A percentile compares a stretch with the other conserved stretches of the same genome.
These are phyloP conservation scores for Adansonia gregorii DNA, from an alignment of 441 rosid species.

Conservation along the genomic window DNA sequence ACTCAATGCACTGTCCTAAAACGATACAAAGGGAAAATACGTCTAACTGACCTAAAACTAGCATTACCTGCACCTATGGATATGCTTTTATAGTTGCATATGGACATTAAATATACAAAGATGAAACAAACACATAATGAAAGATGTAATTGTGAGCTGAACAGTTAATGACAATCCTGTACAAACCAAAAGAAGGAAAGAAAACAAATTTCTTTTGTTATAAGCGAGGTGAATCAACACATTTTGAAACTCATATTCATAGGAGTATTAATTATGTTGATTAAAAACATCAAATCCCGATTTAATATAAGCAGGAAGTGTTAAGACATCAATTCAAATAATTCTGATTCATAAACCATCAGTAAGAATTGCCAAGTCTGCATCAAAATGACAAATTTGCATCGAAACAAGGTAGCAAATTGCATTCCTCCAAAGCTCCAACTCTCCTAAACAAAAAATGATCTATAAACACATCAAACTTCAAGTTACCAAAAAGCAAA, in stretches of 20 bases:
- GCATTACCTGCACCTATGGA: not conserved
- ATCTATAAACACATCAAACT: not conserved
- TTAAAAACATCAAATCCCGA: not conserved
- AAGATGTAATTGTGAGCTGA: not conserved
- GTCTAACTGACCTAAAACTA: not conserved
- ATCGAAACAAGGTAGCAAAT: slow-evolving; percentile 3
- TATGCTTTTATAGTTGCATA: slow-evolving; percentile 4
- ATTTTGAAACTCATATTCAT: not conserved
- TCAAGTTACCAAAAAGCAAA: not conserved
- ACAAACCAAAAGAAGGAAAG: not conserved
- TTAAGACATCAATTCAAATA: not conserved
- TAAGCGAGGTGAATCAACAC: too few species aligned
- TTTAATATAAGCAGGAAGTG: not conserved
- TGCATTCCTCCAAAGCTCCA: slow-evolving; percentile 6
- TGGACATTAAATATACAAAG: not conserved
- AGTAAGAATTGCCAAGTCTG: not conserved
- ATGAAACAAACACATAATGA: not conserved
- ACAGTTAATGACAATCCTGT: not conserved
- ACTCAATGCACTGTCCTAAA: not conserved
- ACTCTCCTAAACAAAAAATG: slow-evolving; percentile 25
- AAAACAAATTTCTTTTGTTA: not conserved
- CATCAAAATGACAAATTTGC: slow-evolving; percentile 24
- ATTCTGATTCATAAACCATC: not conserved
- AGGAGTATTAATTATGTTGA: not conserved
- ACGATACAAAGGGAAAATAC: slow-evolving; percentile 2